Percentiles rank a stretch among this genome's conserved stretches.
These are phyloP conservation scores for Coemansia sp. DNA, from an alignment of 192 early-diverging fungal genomes.

Conservation along the genomic window DNA sequence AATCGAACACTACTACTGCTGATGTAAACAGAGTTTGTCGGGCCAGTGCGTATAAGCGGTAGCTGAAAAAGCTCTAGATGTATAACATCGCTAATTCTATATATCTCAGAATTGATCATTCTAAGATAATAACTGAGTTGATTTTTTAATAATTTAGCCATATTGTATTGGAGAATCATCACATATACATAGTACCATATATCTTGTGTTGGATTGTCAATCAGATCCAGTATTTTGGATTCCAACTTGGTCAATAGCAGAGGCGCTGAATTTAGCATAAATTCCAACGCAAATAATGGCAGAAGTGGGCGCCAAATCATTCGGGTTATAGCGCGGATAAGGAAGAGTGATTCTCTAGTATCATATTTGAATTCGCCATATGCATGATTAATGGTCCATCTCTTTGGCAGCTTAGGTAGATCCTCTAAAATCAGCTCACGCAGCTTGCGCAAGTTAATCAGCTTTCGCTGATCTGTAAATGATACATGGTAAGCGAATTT, in stretches of 20 bases:
- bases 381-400: conserved; percentile 5
- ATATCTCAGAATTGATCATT: not conserved
- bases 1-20: not conserved
- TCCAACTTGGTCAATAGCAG: conserved; percentile 1
- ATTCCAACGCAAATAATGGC: conserved; percentile 17
- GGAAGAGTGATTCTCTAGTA: conserved; percentile 23
- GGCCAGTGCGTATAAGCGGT: conserved; percentile 14
- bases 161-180: conserved; percentile 1
- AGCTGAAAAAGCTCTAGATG: conserved; percentile 30
- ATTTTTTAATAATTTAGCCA: not conserved
- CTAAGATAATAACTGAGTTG: not conserved
- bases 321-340: conserved; percentile 30
- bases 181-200: conserved; percentile 25
- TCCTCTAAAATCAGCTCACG: conserved; percentile 25
- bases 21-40: not conserved
- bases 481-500: not conserved
- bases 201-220: conserved; percentile 17
- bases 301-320: conserved; percentile 44
- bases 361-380: conserved; percentile 31
- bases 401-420: conserved; percentile 20
- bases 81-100: conserved; percentile 9
- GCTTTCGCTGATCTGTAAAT: conserved; percentile 15
- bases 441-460: conserved; percentile 12
- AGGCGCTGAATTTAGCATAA: not conserved
- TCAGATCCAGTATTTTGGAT: conserved; percentile 12